Evolutionary conservation across 371 early-diverging fungal genomes (phyloP), one percentile per base, ranked within the genome.

Genomic region (Lichtheimia corymbifera): DNA sequence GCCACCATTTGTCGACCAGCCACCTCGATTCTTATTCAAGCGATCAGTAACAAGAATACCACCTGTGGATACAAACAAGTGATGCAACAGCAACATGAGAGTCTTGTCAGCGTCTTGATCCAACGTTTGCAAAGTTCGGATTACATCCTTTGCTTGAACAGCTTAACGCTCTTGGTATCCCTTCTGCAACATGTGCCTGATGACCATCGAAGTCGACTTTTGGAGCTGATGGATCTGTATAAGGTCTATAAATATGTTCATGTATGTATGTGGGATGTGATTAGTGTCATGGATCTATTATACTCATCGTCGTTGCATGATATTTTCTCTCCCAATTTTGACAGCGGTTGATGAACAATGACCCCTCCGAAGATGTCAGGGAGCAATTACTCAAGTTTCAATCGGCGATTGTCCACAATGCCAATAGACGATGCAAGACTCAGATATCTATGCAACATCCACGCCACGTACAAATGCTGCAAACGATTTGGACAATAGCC

Each of bases 1-100:
- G 86, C 87, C 5, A 90, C 87, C 27, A 83, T 91, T 61, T 86
- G 86, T 65, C 77, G 89, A 6, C 91, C 91, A 3, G 89, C 88
- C 5, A 88, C 87, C 0, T 85, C 85, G 2, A 81, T 89, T 43
- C 72, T 91, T 22, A 82, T 86, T 56, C 87, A 88, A 59, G 67
- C 90, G 3, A 80, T 85, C 3, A 72, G 74, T 44, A 77, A 84
- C 20, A 79, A 84, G 55, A 59, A 70, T 41, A 27, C 65, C 20
- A 54, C 60, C 7, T 55, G 22, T 17, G 51, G 58, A 13, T 53
- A 41, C 59, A 45, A 35, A 17, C 24, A 25, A 51, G 25, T 40
- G 20, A 53, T 47, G 45, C 14, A 13, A 55, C 70, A 20, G 76
- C 79, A 58, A 83, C 53, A 72, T 81, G 17, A 66, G 80, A 6